Evolutionary conservation across 305 asterid species (phyloP), one percentile per base, ranked within the genome.

Genomic region (Caryopteris hybrid): DNA sequence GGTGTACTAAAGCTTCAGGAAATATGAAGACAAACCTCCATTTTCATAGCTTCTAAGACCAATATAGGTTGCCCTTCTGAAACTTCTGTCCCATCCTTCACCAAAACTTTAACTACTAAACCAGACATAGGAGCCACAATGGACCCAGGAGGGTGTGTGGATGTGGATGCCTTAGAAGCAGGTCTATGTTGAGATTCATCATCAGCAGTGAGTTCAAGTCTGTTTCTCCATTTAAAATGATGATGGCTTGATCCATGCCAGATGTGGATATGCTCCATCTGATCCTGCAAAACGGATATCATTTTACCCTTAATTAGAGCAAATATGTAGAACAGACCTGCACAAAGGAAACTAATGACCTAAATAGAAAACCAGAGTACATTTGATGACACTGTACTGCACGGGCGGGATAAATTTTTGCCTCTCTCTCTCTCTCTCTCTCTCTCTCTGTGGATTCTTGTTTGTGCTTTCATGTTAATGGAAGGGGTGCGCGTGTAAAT

Each of bases 1-100:
- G 33, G 31, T 72, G 50, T 51, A 72, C 36, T 39, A 52, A 46
- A 71, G 67, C 41, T 43, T 73, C 18, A 7, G 3, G 22, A 16
- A 55, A 66, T 34, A 63, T 11, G 41, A 53, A 55, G 68, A 56
- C 80, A 64, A 33, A 87, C 99, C 99, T 94, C 99, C 99, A 94
- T 94, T 84, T 94, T 94, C 99, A 94, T 94, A 56, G 99, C 99
- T 80, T 94, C 99, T 73, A 94, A 71, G 47, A 89, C 96, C 62
- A 94, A 68, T 64, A 91, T 69, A 36, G 96, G 92, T 74, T 90
- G 99, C 42, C 91, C 96, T 66, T 82, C 91, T 43, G 76, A 73
- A 47, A 94, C 95, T 72, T 83, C 80, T 14, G 71, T 83, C 73
- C 90, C 95, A 31, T 91, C 85, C 69, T 88, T 79, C 53, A 81